These are phyloP conservation scores for Neurospora sp. DNA, from an alignment of 495 filamentous ascomycete species.

Conservation along the genomic window DNA sequence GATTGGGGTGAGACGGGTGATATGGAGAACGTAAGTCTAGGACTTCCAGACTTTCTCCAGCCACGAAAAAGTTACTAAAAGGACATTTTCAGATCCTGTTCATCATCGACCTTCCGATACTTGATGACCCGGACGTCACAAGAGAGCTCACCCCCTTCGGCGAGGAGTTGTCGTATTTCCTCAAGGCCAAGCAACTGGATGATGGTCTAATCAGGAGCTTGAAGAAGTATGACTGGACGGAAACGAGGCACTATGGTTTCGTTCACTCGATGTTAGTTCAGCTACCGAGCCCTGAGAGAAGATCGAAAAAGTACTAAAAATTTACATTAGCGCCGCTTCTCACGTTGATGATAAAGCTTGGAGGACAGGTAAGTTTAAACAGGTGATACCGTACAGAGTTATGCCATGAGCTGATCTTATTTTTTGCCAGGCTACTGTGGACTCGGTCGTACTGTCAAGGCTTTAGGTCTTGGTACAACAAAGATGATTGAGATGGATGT, in stretches of 20 bases:
- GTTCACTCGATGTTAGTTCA: slow-evolving; percentile 59
- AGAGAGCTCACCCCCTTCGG: slow-evolving; percentile 50
- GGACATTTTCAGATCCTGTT: slow-evolving; percentile 51
- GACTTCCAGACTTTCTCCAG: neutral
- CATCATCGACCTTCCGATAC: slow-evolving; percentile 70
- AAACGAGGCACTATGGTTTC: slow-evolving; percentile 60
- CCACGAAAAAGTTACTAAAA: slow-evolving; percentile 2
- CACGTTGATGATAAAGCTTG: slow-evolving; percentile 39
- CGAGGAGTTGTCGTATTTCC: slow-evolving; percentile 59
- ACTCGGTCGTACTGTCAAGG: slow-evolving; percentile 48
- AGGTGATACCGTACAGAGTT: neutral
- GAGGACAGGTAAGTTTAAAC: slow-evolving; percentile 44
- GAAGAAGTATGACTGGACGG: slow-evolving; percentile 62
- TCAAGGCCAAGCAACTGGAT: slow-evolving; percentile 56
- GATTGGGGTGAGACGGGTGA: slow-evolving; percentile 78
- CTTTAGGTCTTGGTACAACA: slow-evolving; percentile 42
- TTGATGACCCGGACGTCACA: slow-evolving; percentile 17
- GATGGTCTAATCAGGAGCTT: slow-evolving; percentile 48
- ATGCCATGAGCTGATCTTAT: neutral
- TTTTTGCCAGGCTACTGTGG: slow-evolving; percentile 44
- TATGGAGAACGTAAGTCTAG: slow-evolving; percentile 61
- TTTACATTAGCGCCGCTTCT: slow-evolving; percentile 33
- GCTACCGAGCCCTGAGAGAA: neutral
- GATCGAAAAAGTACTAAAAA: neutral
- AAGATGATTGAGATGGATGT: slow-evolving; percentile 48